Evolutionary conservation across 2,329 filamentous ascomycete genomes (phyloP), one percentile per base, ranked within the genome.

Genomic region (Talaromyces sp.): DNA sequence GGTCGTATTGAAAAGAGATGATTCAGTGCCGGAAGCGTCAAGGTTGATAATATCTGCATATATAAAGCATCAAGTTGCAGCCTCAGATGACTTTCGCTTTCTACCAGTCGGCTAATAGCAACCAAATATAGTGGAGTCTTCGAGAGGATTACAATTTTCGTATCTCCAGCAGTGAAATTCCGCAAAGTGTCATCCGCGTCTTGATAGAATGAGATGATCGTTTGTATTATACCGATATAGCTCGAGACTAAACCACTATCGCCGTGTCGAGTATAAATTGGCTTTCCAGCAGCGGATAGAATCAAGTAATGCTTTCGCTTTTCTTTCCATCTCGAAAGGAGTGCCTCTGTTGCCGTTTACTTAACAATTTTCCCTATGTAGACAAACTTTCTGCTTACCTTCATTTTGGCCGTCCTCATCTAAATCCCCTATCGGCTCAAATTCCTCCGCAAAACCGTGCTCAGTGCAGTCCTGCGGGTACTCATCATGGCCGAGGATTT

Each of bases 271-370:
- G 93, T 98, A 83, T 94, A 99, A 58, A 99, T 96, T 11, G 95
- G 96, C 76, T 99, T 99, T 22, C 95, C 95, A 10, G 96, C 94
- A 14, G 93, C 94, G 2, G 95, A 98, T 1, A 99, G 82, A 72
- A 99, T 96, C 78, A 99, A 87, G 77, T 97, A 99, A 78, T 99
- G 95, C 78, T 99, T 99, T 68, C 93, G 84, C 80, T 98, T 98
- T 43, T 90, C 87, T 75, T 93, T 95, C 93, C 93, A 99, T 68
- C 88, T 83, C 16, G 82, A 80, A 47, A 97, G 82, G 31, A 92
- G 81, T 19, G 75, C 33, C 45, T 77, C 75, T 77, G 65, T 11
- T 24, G 3, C 31, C 11, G 35, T 22, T 72, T 58, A 73, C 65
- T 56, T 59, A 54, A 13, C n/a, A 24, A 10, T 22, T 6, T 16